Percentiles rank a stretch among this genome's conserved stretches.
These are phyloP conservation scores for Talaromyces sp. DNA, from an alignment of 2,329 filamentous ascomycete genomes.

Conservation along the genomic window DNA sequence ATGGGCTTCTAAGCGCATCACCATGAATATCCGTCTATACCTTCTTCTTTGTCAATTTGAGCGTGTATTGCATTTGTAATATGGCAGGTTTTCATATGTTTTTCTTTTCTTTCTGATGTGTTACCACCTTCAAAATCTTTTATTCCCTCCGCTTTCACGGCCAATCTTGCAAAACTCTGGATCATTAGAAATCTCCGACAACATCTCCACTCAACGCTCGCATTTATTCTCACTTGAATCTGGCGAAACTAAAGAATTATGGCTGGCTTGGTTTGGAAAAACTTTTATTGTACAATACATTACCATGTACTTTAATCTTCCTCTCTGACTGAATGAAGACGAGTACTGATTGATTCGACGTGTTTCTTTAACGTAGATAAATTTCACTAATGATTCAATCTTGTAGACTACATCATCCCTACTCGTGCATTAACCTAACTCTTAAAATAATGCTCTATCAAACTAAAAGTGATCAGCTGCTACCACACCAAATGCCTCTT, in stretches of 20 bases:
- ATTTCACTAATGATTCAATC: too few relatives aligned
- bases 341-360: background rate
- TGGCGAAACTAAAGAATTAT: conserved; percentile 10
- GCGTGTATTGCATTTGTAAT: conserved; percentile 20
- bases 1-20: conserved; percentile 12
- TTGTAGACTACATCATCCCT: too few relatives aligned
- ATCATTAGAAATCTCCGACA: conserved; percentile 5
- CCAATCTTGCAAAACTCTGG: conserved; percentile 1
- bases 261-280: conserved; percentile 7
- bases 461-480: background rate
- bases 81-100: conserved; percentile 13
- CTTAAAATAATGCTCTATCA: background rate
- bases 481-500: background rate
- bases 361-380: background rate
- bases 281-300: conserved; percentile 11
- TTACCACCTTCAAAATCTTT: conserved; percentile 1
- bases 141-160: conserved; percentile 12
- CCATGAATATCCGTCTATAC: background rate
- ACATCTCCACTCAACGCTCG: conserved; percentile 16
- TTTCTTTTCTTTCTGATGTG: conserved; percentile 13
- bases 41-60: conserved; percentile 16
- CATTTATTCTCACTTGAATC: conserved; percentile 10
- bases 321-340: conserved; percentile 1
- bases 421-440: too few relatives aligned
- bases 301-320: conserved; percentile 15